Percentiles rank a stretch among this genome's conserved stretches.
Evolutionary conservation across 768 basidiomycete species (phyloP).

Genomic region (Suillus ampliporus): DNA sequence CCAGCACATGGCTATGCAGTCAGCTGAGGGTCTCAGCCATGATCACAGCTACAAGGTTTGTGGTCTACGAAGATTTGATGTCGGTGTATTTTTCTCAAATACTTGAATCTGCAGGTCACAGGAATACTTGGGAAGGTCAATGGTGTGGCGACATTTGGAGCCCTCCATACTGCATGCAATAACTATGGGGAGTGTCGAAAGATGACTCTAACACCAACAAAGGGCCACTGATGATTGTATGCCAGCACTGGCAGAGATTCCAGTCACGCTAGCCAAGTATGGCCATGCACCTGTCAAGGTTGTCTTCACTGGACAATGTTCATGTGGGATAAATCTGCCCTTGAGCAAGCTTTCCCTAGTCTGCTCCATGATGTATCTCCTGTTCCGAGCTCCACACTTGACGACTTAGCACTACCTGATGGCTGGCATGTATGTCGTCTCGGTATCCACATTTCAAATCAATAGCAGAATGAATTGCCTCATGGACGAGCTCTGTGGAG

Average conservation of each 20-base stretch:
- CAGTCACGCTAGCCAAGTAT: slow-evolving; percentile 31
- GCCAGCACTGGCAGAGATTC: slow-evolving; percentile 27
- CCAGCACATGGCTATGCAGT: slow-evolving; percentile 33
- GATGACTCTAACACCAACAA: slow-evolving; percentile 34
- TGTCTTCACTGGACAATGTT: slow-evolving; percentile 39
- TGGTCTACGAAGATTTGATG: neutral
- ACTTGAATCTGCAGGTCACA: slow-evolving; percentile 27
- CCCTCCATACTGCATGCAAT: slow-evolving; percentile 33
- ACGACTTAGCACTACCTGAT: slow-evolving; percentile 3
- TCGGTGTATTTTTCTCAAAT: no score
- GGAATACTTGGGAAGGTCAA: slow-evolving; percentile 34
- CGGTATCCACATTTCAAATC: neutral
- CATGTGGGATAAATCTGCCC: slow-evolving; percentile 28
- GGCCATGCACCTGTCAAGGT: slow-evolving; percentile 31
- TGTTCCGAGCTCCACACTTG: slow-evolving; percentile 17
- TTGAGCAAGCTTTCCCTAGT: slow-evolving; percentile 25
- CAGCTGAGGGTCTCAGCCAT: slow-evolving; percentile 20
- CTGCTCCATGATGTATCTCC: slow-evolving; percentile 28
- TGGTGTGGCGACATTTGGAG: slow-evolving; percentile 32
- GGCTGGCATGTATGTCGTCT: slow-evolving; percentile 2
- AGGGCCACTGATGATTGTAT: slow-evolving; percentile 39
- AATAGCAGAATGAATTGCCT: slow-evolving; percentile 5
- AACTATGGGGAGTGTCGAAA: slow-evolving; percentile 32
- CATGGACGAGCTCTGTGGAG: slow-evolving; percentile 4
- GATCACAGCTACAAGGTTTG: slow-evolving; percentile 35